Evolutionary conservation across 2,329 filamentous ascomycete species (phyloP).

Genomic region (Moelleriella libera): DNA sequence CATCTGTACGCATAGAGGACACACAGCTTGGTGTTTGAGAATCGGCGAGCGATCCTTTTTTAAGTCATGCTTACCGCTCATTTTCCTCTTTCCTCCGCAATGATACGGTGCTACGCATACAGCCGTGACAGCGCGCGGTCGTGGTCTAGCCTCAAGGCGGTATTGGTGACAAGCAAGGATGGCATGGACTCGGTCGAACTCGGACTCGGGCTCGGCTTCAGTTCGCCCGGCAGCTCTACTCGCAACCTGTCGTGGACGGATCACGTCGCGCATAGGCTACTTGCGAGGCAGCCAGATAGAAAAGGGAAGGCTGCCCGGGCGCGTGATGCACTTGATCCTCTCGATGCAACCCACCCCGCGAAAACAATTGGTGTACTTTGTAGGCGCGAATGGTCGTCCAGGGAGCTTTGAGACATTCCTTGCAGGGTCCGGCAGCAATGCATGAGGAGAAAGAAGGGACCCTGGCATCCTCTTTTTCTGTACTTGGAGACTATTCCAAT

Average conservation of each 20-base stretch:
- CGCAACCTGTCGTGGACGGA: no score
- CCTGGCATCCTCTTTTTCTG: no score
- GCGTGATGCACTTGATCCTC: not conserved
- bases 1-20: no score
- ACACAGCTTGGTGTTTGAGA: no score
- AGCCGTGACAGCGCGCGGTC: not conserved
- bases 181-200: not conserved
- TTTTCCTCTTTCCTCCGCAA: not conserved
- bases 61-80: not conserved
- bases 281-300: no score
- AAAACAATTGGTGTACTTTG: no score
- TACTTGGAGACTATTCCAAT: not conserved
- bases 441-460: no score
- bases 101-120: not conserved
- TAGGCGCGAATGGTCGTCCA: not conserved
- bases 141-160: not conserved
- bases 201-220: no score
- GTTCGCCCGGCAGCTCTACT: no score
- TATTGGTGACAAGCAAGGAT: not conserved
- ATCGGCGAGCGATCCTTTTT: not conserved
- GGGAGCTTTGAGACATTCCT: not conserved
- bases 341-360: not conserved
- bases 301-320: no score
- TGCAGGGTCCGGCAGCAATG: not conserved
- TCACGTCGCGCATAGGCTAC: no score